These are phyloP conservation scores for Fraxinus excelsior DNA, from an alignment of 257 asterid genomes.

Conservation along the genomic window DNA sequence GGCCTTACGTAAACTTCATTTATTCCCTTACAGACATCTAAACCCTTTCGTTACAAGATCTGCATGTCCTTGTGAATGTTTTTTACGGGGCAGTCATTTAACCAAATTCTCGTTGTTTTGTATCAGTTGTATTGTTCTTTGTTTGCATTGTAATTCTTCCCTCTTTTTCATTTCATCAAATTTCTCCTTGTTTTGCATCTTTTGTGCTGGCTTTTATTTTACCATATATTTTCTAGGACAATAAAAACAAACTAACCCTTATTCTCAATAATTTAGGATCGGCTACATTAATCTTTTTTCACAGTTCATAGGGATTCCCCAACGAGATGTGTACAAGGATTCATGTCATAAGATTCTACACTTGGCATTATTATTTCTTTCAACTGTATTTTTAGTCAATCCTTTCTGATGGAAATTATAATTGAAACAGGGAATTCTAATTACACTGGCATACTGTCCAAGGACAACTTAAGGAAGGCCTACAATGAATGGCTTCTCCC, in stretches of 20 bases:
- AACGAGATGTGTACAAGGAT: background rate
- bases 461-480: conserved; percentile 53
- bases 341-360: background rate
- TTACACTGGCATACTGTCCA: conserved; percentile 54
- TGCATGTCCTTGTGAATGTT: background rate
- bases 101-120: no score
- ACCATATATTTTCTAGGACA: background rate
- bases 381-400: background rate
- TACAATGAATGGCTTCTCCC: conserved; percentile 87
- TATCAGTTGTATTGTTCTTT: no score
- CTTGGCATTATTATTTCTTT: background rate
- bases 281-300: background rate
- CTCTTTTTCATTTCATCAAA: background rate
- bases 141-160: background rate
- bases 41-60: background rate
- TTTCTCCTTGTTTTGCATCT: background rate
- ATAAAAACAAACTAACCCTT: background rate
- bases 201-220: background rate
- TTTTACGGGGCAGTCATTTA: no score
- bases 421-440: conserved; percentile 69
- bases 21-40: background rate
- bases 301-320: background rate
- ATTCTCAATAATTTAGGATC: background rate
- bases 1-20: background rate
- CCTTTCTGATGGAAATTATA: background rate